Conservation (phyloP, 768 basidiomycete species). For the Lepiota venenata region DNA sequence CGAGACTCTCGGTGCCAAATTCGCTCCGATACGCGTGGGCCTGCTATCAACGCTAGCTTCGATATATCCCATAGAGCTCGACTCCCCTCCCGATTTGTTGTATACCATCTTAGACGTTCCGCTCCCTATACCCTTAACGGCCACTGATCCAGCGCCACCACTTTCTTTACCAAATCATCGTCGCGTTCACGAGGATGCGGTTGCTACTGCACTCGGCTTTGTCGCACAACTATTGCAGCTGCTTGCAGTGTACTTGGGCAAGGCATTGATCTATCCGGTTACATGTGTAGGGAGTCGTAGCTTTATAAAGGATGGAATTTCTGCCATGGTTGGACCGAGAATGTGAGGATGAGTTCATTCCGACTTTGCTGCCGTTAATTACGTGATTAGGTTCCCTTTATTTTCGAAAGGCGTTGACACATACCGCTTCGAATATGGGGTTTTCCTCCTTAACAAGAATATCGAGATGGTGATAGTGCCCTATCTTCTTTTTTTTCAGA, state of each 20-base stretch:
- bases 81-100: slow-evolving; percentile 80
- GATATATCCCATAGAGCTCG: slow-evolving; percentile 89
- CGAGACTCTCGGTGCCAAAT: slow-evolving; percentile 40
- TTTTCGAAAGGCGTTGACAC: slow-evolving; percentile 94
- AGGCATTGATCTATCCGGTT: slow-evolving; percentile 81
- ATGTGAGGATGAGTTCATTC: slow-evolving; percentile 54
- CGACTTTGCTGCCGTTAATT: slow-evolving; percentile 1
- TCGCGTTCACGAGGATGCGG: slow-evolving; percentile 77
- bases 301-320: slow-evolving; percentile 88
- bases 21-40: slow-evolving; percentile 54
- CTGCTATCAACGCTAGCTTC: slow-evolving; percentile 68
- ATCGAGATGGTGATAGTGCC: slow-evolving; percentile 79
- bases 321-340: slow-evolving; percentile 92
- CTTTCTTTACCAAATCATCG: slow-evolving; percentile 60
- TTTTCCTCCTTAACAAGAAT: slow-evolving; percentile 95
- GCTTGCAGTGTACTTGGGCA: slow-evolving; percentile 75
- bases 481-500: neutral
- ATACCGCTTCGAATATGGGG: slow-evolving; percentile 96
- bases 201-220: slow-evolving; percentile 90
- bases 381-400: slow-evolving; percentile 78
- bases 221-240: slow-evolving; percentile 85
- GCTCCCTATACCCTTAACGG: slow-evolving; percentile 79
- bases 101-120: slow-evolving; percentile 86
- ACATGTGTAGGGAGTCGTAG: slow-evolving; percentile 90
- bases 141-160: slow-evolving; percentile 83